Conservation (phyloP, 805 yeast genomes). For the Teunomyces funiuensis region DNA sequence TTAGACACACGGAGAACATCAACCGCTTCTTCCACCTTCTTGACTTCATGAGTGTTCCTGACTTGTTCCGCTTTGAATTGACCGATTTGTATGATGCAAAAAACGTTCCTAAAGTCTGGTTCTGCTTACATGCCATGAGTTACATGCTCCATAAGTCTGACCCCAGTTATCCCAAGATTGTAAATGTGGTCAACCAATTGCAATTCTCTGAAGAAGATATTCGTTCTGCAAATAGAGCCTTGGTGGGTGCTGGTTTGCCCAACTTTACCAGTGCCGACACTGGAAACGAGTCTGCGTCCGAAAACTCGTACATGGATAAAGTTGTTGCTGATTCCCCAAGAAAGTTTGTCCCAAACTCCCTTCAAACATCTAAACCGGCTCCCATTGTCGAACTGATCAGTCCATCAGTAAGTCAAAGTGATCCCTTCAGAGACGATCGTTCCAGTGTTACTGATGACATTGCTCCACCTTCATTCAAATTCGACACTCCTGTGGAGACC, state of each 20-base stretch:
- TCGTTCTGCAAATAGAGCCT: conserved; percentile 63
- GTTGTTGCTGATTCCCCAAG: conserved; percentile 12
- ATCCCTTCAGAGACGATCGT: conserved; percentile 8
- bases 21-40: conserved; percentile 75
- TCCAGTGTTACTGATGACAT: neutral
- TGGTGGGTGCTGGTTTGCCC: conserved; percentile 69
- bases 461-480: conserved; percentile 1
- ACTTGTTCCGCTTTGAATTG: conserved; percentile 83
- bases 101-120: conserved; percentile 89
- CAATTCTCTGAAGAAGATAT: conserved; percentile 70
- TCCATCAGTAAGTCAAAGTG: conserved; percentile 10
- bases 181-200: conserved; percentile 59
- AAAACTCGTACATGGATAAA: conserved; percentile 18
- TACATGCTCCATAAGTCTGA: conserved; percentile 63
- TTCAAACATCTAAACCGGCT: conserved; percentile 2
- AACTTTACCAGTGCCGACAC: conserved; percentile 57
- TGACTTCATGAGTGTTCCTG: conserved; percentile 74
- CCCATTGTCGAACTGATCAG: too few species aligned
- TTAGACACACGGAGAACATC: conserved; percentile 90
- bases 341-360: conserved; percentile 1
- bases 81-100: conserved; percentile 92
- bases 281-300: conserved; percentile 14
- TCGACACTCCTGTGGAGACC: conserved; percentile 4
- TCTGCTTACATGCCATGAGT: conserved; percentile 86
- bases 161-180: conserved; percentile 56